Evolutionary conservation across 192 early-diverging fungal species (phyloP).

Genomic region (Lobulomyces angularis): DNA sequence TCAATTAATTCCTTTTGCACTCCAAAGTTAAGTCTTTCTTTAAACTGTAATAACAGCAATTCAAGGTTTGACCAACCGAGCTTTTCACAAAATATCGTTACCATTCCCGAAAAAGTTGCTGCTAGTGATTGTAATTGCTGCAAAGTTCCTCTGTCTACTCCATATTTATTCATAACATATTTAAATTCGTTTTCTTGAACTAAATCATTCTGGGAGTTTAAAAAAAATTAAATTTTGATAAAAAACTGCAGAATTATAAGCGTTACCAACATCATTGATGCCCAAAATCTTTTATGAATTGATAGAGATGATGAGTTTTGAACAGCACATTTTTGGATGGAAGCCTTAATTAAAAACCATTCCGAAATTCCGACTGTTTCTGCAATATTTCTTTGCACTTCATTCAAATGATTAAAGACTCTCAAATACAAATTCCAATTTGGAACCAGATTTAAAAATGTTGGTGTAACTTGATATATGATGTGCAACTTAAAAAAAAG

Average conservation of each 20-base stretch:
- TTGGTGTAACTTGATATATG: constrained; percentile 19
- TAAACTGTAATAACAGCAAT: constrained; percentile 13
- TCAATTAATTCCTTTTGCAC: constrained; percentile 18
- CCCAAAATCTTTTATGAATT: constrained; percentile 19
- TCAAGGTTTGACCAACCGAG: constrained; percentile 17
- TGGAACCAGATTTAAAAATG: constrained; percentile 7
- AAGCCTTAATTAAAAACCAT: constrained; percentile 6
- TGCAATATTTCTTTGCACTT: constrained; percentile 9
- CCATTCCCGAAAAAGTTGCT: constrained; percentile 33
- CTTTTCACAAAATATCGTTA: constrained; percentile 28
- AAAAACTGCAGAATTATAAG: too few relatives aligned
- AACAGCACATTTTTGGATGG: neutral
- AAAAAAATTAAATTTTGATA: too few relatives aligned
- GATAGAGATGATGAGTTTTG: neutral
- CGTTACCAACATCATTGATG: constrained; percentile 20
- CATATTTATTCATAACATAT: constrained; percentile 16
- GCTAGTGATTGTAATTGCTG: constrained; percentile 16
- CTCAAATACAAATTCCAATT: constrained; percentile 15
- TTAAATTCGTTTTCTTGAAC: constrained; percentile 21
- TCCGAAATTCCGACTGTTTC: constrained; percentile 9
- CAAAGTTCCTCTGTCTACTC: constrained; percentile 15
- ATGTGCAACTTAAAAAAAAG: too few relatives aligned
- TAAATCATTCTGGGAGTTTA: constrained; percentile 18
- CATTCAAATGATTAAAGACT: constrained; percentile 1
- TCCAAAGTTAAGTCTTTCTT: constrained; percentile 23